These are phyloP conservation scores for Colletotrichum coccodes DNA, from an alignment of 2,329 filamentous ascomycete genomes.

Conservation along the genomic window DNA sequence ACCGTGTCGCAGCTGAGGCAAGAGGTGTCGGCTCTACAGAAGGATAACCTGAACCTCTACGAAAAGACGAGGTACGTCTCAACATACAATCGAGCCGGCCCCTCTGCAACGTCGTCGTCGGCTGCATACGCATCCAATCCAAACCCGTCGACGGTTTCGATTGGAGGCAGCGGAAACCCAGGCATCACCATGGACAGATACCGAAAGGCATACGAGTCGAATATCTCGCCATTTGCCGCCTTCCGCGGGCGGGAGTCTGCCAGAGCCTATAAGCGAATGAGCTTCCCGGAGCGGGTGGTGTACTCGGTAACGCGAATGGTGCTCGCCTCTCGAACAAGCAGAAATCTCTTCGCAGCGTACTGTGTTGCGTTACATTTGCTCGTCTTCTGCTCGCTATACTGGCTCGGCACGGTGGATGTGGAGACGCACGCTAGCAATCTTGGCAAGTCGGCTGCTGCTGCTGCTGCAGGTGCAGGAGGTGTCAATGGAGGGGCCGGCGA, in stretches of 20 bases:
- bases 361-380: conserved; percentile 89
- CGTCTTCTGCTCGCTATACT: conserved; percentile 88
- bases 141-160: conserved; percentile 77
- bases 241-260: conserved; percentile 95
- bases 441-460: conserved; percentile 57
- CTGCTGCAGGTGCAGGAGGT: conserved; percentile 49
- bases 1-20: conserved; percentile 87
- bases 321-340: conserved; percentile 86
- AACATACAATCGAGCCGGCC: conserved; percentile 82
- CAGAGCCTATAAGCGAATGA: conserved; percentile 92
- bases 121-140: conserved; percentile 76
- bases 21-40: conserved; percentile 91
- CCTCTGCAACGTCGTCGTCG: conserved; percentile 68
- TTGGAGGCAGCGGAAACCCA: conserved; percentile 65
- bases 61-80: conserved; percentile 98
- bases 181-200: conserved; percentile 85
- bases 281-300: conserved; percentile 86
- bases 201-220: conserved; percentile 91
- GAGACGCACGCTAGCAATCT: conserved; percentile 69
- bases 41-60: conserved; percentile 95
- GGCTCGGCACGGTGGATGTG: conserved; percentile 76
- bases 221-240: conserved; percentile 93
- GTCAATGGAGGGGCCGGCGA: conserved; percentile 40
- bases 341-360: conserved; percentile 94
- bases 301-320: conserved; percentile 93